Conservation (phyloP, 495 filamentous ascomycete species). For the Collariella sp. region DNA sequence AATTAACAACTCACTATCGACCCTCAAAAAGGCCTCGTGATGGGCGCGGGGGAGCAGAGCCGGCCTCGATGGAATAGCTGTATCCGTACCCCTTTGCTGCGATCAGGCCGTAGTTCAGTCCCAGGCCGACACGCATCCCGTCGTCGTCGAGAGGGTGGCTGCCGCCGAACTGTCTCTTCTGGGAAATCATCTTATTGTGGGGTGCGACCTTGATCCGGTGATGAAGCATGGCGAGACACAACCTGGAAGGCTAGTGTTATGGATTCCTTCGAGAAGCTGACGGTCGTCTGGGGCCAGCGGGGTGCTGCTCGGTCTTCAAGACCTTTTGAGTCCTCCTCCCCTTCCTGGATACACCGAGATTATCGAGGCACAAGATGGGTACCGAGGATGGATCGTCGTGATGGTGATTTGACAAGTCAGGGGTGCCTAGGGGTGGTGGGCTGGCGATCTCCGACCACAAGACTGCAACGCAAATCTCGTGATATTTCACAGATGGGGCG, state of each 20-base stretch:
- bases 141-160: constrained; percentile 15
- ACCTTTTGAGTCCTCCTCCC: background rate
- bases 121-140: constrained; percentile 6
- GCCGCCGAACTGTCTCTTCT: too few relatives aligned
- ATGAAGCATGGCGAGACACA: constrained; percentile 14
- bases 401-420: constrained; percentile 14
- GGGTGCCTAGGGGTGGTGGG: constrained; percentile 14
- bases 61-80: constrained; percentile 27
- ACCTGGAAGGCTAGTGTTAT: background rate
- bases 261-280: background rate
- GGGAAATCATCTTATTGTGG: too few relatives aligned
- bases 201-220: constrained; percentile 14
- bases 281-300: background rate
- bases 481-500: background rate
- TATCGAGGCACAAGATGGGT: constrained; percentile 1
- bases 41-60: constrained; percentile 23
- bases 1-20: constrained; percentile 21
- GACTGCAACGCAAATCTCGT: background rate
- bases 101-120: constrained; percentile 4
- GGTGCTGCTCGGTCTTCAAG: too few relatives aligned
- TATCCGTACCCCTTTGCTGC: constrained; percentile 22
- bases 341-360: constrained; percentile 5
- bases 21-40: constrained; percentile 24
- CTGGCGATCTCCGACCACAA: constrained; percentile 3
- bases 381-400: constrained; percentile 21